Percentiles rank a stretch among this genome's conserved stretches.
phyloP scores from a whole-genome alignment of 2,329 filamentous ascomycete species.

The Grosmannia penicillata region DNA sequence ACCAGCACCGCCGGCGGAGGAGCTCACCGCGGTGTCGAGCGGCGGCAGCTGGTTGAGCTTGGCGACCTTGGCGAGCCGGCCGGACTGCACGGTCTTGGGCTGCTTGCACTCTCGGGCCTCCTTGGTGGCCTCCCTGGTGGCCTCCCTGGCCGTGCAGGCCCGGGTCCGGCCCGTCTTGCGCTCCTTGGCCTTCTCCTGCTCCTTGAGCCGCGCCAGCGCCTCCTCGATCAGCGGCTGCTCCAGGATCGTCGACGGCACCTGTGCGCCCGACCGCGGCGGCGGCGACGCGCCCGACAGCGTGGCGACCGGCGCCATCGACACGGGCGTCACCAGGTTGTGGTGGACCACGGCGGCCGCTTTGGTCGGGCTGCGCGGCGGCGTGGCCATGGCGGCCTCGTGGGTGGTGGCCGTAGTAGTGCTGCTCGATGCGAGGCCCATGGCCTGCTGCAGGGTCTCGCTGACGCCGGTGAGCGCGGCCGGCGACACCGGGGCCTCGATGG shows the following conservation, averaged over 20 bases:
- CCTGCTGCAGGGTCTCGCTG: constrained; percentile 26
- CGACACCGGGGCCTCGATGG: not conserved
- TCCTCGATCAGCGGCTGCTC: constrained; percentile 34
- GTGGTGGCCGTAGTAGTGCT: constrained; percentile 7
- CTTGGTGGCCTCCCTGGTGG: no score
- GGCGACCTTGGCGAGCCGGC: no score
- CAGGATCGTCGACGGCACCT: constrained; percentile 40
- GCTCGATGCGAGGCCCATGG: constrained; percentile 19
- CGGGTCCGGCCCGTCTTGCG: no score
- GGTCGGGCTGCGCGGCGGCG: constrained; percentile 44
- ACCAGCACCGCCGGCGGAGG: no score
- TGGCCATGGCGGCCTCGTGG: constrained; percentile 29
- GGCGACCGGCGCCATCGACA: constrained; percentile 13
- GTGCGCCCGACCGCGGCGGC: constrained; percentile 30
- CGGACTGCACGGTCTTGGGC: no score
- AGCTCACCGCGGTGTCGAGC: no score
- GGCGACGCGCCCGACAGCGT: constrained; percentile 27
- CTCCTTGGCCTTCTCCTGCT: no score
- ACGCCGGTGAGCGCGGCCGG: constrained; percentile 14
- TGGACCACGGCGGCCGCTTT: constrained; percentile 18
- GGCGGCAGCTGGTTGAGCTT: no score
- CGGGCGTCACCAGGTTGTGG: constrained; percentile 6
- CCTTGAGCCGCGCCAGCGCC: constrained; percentile 17
- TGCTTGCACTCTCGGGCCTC: not conserved
- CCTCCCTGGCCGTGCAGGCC: no score